Base-by-base conservation (phyloP, 73 alveolate species). In the Blepharisma stoltei region DNA sequence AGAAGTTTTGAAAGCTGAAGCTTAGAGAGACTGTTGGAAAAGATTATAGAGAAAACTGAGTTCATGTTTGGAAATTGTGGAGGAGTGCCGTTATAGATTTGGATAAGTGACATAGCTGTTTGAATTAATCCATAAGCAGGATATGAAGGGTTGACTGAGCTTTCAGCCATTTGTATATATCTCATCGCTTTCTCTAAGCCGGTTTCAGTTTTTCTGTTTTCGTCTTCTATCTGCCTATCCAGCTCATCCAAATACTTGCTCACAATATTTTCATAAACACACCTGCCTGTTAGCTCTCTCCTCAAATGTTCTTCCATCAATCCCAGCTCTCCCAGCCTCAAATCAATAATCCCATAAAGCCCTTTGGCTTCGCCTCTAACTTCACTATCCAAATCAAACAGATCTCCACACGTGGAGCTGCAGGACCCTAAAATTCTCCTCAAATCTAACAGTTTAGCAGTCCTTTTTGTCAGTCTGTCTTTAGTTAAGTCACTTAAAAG, bases 181-280 rank as follows among this genome's bases (percentile, higher is more conserved):
- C 45, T 60, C 46, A 60, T 14, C 18, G 45, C 73, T 14, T 38
- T 60, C 5, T 60, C 73, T 14, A 60, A 14, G 49, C 73, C 73
- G 2, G 14, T 38, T 14, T 60, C 73, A 60, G 23, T n/a, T 5
- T 60, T 60, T 4, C 73, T 14, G 23, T 5, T 60, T 60, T 60
- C 73, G 2, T 60, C 73, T 60, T 60, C 46, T 14, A 60, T 25
- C 37, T 18, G 73, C 5, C 14, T 8, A 25, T 60, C 73, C 73
- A 60, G 14, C 23, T 60, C 73, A 60, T 60, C 73, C 48, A 60
- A 25, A 25, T 60, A 60, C 46, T 60, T 60, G 49, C 46, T 60
- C 48, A 60, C 45, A 14, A 60, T 38, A 60, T 60, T 60, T 11
- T 60, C 73, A 60, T 60, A 60, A 60, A 38, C 14, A 60, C 73